phyloP scores from a whole-genome alignment of 768 basidiomycete genomes.

The Piloderma croceum region DNA sequence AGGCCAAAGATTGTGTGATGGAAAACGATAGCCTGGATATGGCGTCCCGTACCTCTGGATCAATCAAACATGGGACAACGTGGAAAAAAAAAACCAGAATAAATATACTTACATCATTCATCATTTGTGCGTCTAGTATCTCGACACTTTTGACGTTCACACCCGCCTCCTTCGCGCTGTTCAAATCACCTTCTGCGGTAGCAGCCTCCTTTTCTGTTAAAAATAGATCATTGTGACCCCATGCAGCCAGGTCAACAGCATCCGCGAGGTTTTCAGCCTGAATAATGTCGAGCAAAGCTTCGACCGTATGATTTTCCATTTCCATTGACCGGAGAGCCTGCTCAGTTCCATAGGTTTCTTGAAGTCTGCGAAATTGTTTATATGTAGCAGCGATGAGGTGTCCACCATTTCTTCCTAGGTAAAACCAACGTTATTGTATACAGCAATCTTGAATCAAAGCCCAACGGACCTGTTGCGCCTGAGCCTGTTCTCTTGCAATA shows the following conservation, averaged over 20 bases:
- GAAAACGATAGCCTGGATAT: slow-evolving; percentile 47
- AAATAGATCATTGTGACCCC: slow-evolving; percentile 47
- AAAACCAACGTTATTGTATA: no score
- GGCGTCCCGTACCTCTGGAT: slow-evolving; percentile 40
- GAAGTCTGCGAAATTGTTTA: slow-evolving; percentile 36
- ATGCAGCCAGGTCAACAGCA: slow-evolving; percentile 58
- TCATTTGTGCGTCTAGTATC: no score
- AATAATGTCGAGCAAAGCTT: slow-evolving; percentile 45
- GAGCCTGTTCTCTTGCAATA: no score
- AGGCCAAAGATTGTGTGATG: slow-evolving; percentile 70
- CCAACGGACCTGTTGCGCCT: no score
- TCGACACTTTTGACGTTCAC: no score
- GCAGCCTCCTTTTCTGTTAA: slow-evolving; percentile 41
- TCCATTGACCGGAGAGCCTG: slow-evolving; percentile 50
- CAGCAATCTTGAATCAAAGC: no score
- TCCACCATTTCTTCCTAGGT: slow-evolving; percentile 75
- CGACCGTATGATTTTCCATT: slow-evolving; percentile 54
- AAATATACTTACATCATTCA: no score
- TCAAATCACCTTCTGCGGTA: slow-evolving; percentile 38
- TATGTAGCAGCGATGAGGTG: slow-evolving; percentile 59
- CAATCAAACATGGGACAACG: no score
- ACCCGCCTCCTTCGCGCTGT: slow-evolving; percentile 50
- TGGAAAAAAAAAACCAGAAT: no score
- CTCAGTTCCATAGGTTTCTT: slow-evolving; percentile 38
- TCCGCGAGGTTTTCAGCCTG: slow-evolving; percentile 35